A percentile compares a stretch with the other conserved stretches of the same genome.
Conservation (phyloP, 2,329 filamentous ascomycete genomes). For the Aureobasidium musti region DNA sequence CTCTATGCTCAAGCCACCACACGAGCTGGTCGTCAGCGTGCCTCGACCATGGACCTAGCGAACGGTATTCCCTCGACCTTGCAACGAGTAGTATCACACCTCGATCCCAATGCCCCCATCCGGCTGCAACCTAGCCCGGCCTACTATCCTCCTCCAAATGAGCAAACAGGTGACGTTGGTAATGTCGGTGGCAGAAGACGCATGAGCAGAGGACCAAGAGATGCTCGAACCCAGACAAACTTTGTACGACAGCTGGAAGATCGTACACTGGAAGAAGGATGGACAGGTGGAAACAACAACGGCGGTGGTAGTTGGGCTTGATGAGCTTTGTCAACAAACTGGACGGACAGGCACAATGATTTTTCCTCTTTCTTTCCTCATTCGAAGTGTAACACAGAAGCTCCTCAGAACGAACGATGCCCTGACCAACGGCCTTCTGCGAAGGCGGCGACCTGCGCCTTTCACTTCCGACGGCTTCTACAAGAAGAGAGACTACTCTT, state of each 20-base stretch:
- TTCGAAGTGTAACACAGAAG: conserved; percentile 3
- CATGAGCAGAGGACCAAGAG: conserved; percentile 50
- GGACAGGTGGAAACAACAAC: conserved; percentile 49
- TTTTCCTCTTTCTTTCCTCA: not conserved
- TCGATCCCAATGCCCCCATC: conserved; percentile 93
- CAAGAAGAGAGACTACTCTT: not conserved
- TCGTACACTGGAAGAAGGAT: conserved; percentile 89
- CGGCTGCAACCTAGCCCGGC: conserved; percentile 92
- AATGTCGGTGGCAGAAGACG: conserved; percentile 74
- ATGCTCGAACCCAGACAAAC: conserved; percentile 64
- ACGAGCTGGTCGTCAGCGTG: conserved; percentile 78
- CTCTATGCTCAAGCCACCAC: conserved; percentile 74
- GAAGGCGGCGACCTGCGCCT: not conserved
- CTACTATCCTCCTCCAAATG: conserved; percentile 91
- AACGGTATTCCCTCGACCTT: conserved; percentile 84
- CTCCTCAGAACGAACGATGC: not conserved
- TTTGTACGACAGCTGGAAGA: conserved; percentile 96
- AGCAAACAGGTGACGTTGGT: conserved; percentile 66
- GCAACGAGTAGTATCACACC: conserved; percentile 90
- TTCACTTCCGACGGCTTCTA: not conserved
- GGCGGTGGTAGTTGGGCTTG: conserved; percentile 29
- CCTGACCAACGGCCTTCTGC: not conserved
- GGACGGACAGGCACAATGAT: not conserved
- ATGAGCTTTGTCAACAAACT: not conserved
- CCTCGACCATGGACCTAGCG: conserved; percentile 88